Conservation (phyloP, 768 basidiomycete genomes). For the Leccinum ochraceum region DNA sequence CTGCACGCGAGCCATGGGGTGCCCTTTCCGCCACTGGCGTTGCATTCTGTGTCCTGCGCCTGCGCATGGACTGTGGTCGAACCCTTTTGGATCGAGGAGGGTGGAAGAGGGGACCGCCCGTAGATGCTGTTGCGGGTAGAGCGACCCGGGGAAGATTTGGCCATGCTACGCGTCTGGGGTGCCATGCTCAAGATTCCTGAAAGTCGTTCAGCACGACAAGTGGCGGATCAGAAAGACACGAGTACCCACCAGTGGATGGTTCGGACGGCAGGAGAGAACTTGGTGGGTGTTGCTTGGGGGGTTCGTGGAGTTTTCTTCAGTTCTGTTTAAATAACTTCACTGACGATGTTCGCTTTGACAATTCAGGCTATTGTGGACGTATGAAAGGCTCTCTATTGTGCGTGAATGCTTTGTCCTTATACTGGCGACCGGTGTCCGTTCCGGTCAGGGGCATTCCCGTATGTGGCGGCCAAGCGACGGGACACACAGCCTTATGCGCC, state of each 20-base stretch:
- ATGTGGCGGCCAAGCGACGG: slow-evolving; percentile 16
- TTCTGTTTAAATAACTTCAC: slow-evolving; percentile 26
- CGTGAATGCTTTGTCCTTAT: slow-evolving; percentile 29
- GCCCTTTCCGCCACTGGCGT: not conserved
- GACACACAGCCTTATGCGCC: slow-evolving; percentile 17
- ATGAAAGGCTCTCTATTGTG: slow-evolving; percentile 16
- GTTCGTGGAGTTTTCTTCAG: slow-evolving; percentile 2
- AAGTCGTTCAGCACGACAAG: not conserved
- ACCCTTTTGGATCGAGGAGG: slow-evolving; percentile 10
- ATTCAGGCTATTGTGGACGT: not conserved
- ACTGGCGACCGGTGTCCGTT: slow-evolving; percentile 9
- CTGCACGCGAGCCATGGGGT: slow-evolving; percentile 24
- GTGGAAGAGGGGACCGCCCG: slow-evolving; percentile 15
- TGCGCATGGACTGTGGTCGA: not conserved
- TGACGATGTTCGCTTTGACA: slow-evolving; percentile 19
- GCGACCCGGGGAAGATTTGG: slow-evolving; percentile 19
- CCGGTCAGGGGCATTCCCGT: slow-evolving; percentile 25
- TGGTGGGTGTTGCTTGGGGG: not conserved
- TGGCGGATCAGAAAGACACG: not conserved
- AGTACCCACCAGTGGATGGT: slow-evolving; percentile 3
- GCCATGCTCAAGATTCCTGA: slow-evolving; percentile 19
- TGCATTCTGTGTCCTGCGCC: not conserved
- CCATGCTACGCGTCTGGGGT: slow-evolving; percentile 27
- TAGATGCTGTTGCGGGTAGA: slow-evolving; percentile 25
- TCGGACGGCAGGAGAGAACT: not conserved